A percentile compares a stretch with the other conserved stretches of the same genome.
Conservation (phyloP, 1,139 yeast species). For the Diutina ranongensis region DNA sequence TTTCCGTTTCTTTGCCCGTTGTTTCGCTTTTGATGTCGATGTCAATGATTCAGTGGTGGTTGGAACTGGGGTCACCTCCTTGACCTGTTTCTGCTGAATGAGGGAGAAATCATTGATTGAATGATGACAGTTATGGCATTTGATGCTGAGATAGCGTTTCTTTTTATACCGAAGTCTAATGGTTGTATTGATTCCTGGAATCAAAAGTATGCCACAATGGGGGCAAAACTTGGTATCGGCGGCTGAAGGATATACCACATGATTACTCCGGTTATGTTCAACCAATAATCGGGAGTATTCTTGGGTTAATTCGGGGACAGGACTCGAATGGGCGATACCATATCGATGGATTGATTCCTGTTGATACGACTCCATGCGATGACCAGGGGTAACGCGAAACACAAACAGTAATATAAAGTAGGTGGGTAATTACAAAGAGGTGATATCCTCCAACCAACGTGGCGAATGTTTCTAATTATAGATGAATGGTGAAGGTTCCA, state of each 20-base stretch:
- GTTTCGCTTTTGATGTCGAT: neutral
- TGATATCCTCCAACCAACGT: too few relatives aligned
- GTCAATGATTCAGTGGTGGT: neutral
- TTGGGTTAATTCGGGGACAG: neutral
- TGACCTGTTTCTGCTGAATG: neutral
- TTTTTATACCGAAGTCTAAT: neutral
- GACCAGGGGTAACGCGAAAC: too few relatives aligned
- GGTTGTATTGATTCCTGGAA: neutral
- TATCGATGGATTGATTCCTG: neutral
- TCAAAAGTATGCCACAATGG: neutral
- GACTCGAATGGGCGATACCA: neutral
- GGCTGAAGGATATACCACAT: neutral
- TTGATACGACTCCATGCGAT: neutral
- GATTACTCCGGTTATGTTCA: neutral
- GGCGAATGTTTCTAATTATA: too few relatives aligned
- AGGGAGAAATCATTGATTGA: neutral
- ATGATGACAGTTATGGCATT: constrained; percentile 1
- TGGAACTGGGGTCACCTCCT: neutral
- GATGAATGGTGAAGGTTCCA: too few relatives aligned
- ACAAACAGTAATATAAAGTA: too few relatives aligned
- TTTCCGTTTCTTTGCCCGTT: constrained; percentile 1
- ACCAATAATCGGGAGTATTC: neutral
- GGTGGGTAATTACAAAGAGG: too few relatives aligned
- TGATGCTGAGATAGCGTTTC: neutral
- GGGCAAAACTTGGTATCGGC: neutral